A percentile compares a stretch with the other conserved stretches of the same genome.
phyloP scores from a whole-genome alignment of 345 rosid genomes.

The Turritis glabra region DNA sequence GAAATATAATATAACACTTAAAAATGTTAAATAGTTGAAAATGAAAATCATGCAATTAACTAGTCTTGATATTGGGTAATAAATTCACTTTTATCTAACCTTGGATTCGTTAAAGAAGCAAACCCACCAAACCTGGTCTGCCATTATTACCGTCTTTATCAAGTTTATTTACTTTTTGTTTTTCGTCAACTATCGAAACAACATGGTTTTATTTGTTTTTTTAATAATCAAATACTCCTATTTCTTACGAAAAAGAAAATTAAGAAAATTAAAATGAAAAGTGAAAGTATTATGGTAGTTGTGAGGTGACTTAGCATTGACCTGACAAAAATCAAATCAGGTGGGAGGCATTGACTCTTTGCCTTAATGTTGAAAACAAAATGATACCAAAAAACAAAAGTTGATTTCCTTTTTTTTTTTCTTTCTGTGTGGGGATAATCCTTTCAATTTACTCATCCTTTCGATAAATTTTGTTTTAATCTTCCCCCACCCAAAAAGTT shows the following conservation, averaged over 20 bases:
- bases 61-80: conserved; percentile 13
- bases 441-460: conserved; percentile 41
- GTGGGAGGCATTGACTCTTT: conserved; percentile 41
- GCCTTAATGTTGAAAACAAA: conserved; percentile 44
- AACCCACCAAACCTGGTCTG: conserved; percentile 38
- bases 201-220: not conserved
- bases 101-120: conserved; percentile 40
- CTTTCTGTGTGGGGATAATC: conserved; percentile 16
- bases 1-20: not conserved
- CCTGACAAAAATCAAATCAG: conserved; percentile 35
- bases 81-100: conserved; percentile 19
- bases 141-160: conserved; percentile 39
- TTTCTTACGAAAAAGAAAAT: conserved; percentile 9
- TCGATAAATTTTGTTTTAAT: conserved; percentile 38
- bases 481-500: conserved; percentile 39
- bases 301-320: conserved; percentile 42
- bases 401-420: conserved; percentile 29
- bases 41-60: not conserved
- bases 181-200: conserved; percentile 23
- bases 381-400: conserved; percentile 41
- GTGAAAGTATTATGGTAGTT: conserved; percentile 27
- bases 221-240: not conserved
- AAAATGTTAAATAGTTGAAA: not conserved
- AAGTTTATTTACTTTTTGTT: not conserved
- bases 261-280: not conserved